Conservation (phyloP, 2,329 filamentous ascomycete species). For the Colletotrichum limetticola region DNA sequence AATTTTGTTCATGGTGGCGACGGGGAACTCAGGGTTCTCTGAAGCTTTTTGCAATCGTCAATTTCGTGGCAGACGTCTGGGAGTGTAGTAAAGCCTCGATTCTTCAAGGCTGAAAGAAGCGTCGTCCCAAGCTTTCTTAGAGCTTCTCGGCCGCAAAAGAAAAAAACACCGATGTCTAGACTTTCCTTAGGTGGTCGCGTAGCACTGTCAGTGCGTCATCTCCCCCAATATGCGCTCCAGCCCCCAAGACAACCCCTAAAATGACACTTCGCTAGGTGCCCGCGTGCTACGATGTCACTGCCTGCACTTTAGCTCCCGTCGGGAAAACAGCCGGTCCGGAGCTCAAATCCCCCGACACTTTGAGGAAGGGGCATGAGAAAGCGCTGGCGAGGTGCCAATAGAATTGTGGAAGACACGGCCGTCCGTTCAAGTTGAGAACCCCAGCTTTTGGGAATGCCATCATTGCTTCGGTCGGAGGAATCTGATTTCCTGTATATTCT, state of each 20-base stretch:
- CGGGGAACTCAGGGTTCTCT: not conserved
- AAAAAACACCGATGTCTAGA: not conserved
- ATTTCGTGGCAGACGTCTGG: not conserved
- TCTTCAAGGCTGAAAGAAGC: slow-evolving; percentile 31
- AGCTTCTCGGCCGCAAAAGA: slow-evolving; percentile 10
- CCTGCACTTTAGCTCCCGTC: not conserved
- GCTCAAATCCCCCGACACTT: slow-evolving; percentile 26
- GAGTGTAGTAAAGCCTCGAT: not conserved
- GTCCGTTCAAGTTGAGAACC: not conserved
- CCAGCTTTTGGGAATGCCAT: not conserved
- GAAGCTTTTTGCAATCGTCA: not conserved
- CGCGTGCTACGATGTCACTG: slow-evolving; percentile 13
- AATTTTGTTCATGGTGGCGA: slow-evolving; percentile 85
- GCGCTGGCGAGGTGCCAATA: not conserved
- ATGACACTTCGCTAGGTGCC: slow-evolving; percentile 13
- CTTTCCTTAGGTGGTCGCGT: not conserved
- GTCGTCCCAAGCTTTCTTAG: not conserved
- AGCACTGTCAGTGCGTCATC: slow-evolving; percentile 31
- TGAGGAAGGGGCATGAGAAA: slow-evolving; percentile 25
- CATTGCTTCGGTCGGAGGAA: not conserved
- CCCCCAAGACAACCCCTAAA: slow-evolving; percentile 13
- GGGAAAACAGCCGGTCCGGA: slow-evolving; percentile 36
- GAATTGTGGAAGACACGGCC: not conserved
- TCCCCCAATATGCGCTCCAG: slow-evolving; percentile 3
- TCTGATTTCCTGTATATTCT: not conserved